Evolutionary conservation across 306 rosid species (phyloP), one percentile per base, ranked within the genome.

Genomic region (Cucurbita maxima): DNA sequence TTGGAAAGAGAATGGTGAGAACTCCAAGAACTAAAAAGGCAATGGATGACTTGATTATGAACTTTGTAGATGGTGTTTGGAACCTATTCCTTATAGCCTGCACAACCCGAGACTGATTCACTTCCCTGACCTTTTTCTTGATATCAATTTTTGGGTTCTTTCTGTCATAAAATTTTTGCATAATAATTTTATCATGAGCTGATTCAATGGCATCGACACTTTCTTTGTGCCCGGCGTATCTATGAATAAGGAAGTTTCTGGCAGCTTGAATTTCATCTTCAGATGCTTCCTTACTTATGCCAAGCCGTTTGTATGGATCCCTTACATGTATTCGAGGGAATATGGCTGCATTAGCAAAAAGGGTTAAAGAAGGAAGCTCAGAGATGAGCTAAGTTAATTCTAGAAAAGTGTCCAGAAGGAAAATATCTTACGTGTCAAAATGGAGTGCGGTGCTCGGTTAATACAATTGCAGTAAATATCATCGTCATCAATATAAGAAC

Each of bases 211-310:
- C 93, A 79, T 87, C 97, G 22, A 89, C 80, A 80, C 98, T 94
- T 47, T 96, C 95, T 82, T 94, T 85, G 83, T 94, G 97, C 67
- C 95, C 96, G 4, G 86, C 83, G 73, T 87, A 91, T 59, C 88
- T 85, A 76, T 87, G 89, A 79, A 94, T 81, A 67, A 94, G 90
- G 74, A 91, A 94, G 84, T 91, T 94, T 80, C 99, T 91, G 40
- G 97, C 99, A 38, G 80, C 85, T 83, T 94, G 97, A 84, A 91
- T 94, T 82, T 94, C 99, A 71, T 89, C 95, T 83, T 94, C 97
- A 48, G 97, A 91, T 58, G 99, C 99, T 73, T 94, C 99, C 81
- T 66, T 94, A 80, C 91, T 91, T 72, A 94, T 86, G 69, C 99
- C 99, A 75, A 94, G 98, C 81, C 97, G 86, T 78, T 89, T 90